Evolutionary conservation across 805 yeast species (phyloP), one percentile per base, ranked within the genome.

Genomic region (Wickerhamomyces sydowiorum): DNA sequence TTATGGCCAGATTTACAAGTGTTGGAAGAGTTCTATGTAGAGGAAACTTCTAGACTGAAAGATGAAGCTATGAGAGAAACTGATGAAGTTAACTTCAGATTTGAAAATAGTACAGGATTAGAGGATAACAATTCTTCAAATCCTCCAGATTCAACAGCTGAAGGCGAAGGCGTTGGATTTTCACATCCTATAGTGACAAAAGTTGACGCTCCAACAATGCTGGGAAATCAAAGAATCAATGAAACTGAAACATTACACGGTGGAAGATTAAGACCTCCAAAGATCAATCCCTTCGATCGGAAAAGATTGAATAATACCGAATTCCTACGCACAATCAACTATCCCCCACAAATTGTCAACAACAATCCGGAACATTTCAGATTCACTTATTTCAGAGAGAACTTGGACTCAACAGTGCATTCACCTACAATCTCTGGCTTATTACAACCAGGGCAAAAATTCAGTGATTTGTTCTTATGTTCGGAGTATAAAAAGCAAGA

Each of bases 341-440:
- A 69, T 40, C 74, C 74, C 14, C 72, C 72, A 4, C 73, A 69
- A 40, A 68, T 69, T 36, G 59, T 68, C 20, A 63, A 67, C 27
- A 69, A 68, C 46, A 67, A 70, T 37, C 72, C 72, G 14, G 78
- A 75, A 43, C 78, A 77, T 46, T 80, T 79, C 59, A 70, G 98
- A 48, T 91, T 86, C 66, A 88, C 98, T 0, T 91, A 91, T 57
- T 91, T 93, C 63, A 73, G 98, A 50, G 96, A 89, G 49, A 95
- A 88, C 54, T 62, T 91, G 50, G 85, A 82, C 14, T 79, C 88
- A n/a, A 90, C 98, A 0, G 78, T 90, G 20, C 97, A 90, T 61
- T 79, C 96, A 0, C 88, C 96, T 2, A 82, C 86, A 5, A 82
- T 90, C 21, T 82, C 95, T 4, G 96, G 96, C 0, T 66, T 90